phyloP scores from a whole-genome alignment of 441 rosid species.

The Adansonia gregorii region DNA sequence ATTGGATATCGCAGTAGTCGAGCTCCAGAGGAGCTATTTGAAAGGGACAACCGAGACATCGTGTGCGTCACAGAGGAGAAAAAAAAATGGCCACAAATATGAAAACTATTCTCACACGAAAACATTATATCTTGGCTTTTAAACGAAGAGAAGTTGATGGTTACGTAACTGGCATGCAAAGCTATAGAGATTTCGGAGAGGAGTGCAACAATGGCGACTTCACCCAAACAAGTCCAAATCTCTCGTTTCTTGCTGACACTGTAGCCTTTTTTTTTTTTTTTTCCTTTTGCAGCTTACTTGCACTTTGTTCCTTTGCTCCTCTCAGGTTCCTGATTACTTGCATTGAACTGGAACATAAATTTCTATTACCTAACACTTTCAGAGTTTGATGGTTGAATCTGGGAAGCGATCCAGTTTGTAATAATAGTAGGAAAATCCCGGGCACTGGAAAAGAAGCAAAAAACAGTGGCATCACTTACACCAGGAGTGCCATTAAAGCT shows the following conservation, averaged over 20 bases:
- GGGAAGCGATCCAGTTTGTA: neutral
- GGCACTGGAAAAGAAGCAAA: neutral
- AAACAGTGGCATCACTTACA: slow-evolving; percentile 73
- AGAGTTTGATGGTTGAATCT: no score
- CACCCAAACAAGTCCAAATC: neutral
- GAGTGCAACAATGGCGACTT: neutral
- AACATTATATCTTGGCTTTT: slow-evolving; percentile 53
- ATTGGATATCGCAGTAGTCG: no score
- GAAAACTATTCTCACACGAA: slow-evolving; percentile 28
- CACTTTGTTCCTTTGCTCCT: neutral
- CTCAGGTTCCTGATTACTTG: slow-evolving; percentile 13
- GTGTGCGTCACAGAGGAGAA: neutral
- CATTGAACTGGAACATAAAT: neutral
- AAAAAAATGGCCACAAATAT: slow-evolving; percentile 5
- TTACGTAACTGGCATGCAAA: slow-evolving; percentile 69
- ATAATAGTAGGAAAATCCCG: neutral
- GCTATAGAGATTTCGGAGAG: slow-evolving; percentile 33
- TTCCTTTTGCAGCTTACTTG: neutral
- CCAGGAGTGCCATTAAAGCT: slow-evolving; percentile 85
- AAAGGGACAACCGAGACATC: no score
- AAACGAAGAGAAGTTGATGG: slow-evolving; percentile 68
- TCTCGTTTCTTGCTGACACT: slow-evolving; percentile 10
- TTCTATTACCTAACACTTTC: neutral
- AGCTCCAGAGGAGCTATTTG: no score
- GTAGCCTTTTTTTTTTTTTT: neutral